Conservation (phyloP, 352 stramenopile genomes). For the Phytophthora pini region DNA sequence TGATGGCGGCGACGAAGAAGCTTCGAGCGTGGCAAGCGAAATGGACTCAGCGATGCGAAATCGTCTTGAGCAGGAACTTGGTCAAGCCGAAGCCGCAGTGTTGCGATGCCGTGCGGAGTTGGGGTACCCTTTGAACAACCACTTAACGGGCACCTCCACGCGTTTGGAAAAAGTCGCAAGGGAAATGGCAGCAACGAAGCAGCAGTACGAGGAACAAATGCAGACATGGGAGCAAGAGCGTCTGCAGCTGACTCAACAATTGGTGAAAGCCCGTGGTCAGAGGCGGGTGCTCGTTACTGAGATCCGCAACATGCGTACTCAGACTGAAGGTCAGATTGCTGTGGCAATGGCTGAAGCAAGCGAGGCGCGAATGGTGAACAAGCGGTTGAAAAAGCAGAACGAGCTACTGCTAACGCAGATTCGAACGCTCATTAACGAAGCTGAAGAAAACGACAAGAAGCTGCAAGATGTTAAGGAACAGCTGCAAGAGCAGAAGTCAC, state of each 20-base stretch:
- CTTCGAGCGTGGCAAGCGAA: slow-evolving; percentile 38
- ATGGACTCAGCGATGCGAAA: slow-evolving; percentile 56
- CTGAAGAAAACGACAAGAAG: slow-evolving; percentile 53
- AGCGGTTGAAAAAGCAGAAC: slow-evolving; percentile 84
- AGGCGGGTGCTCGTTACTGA: slow-evolving; percentile 82
- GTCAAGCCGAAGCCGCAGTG: slow-evolving; percentile 71
- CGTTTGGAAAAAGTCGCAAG: slow-evolving; percentile 77
- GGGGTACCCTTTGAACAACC: slow-evolving; percentile 78
- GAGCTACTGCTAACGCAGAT: slow-evolving; percentile 84
- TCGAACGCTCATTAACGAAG: slow-evolving; percentile 71
- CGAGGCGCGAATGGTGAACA: slow-evolving; percentile 89
- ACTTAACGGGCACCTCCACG: slow-evolving; percentile 74
- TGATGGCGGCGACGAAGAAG: slow-evolving; percentile 42
- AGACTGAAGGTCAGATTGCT: slow-evolving; percentile 75
- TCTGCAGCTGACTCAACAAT: slow-evolving; percentile 65
- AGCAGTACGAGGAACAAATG: slow-evolving; percentile 74
- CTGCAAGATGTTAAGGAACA: slow-evolving; percentile 32
- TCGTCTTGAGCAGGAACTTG: slow-evolving; percentile 74
- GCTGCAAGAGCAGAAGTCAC: slow-evolving; percentile 15
- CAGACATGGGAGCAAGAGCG: slow-evolving; percentile 57
- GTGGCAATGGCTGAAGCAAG: slow-evolving; percentile 86
- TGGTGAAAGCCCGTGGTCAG: slow-evolving; percentile 82
- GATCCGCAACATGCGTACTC: slow-evolving; percentile 80
- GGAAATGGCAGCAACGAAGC: slow-evolving; percentile 75
- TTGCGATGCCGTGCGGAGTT: slow-evolving; percentile 77